Base-by-base conservation (phyloP, 2,329 filamentous ascomycete species). In the Colletotrichum tropicale region DNA sequence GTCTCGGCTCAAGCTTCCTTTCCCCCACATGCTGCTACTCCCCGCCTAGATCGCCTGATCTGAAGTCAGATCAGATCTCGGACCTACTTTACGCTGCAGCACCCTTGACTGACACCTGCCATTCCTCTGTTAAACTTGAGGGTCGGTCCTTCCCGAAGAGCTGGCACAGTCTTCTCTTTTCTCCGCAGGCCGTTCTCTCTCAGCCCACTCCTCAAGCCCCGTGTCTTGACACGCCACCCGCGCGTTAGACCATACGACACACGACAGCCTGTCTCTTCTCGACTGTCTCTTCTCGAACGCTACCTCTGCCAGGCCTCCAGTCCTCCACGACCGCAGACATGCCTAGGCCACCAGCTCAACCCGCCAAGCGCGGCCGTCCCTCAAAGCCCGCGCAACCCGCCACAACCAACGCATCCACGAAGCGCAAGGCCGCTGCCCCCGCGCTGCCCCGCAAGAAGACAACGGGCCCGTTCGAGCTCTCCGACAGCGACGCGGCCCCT, bases 281-380 rank as follows among this genome's bases (percentile, higher is more conserved):
- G 52, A 56, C 18, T 61, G 1, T 0, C 6, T 32, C 26, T 9
- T 34, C 16, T 16, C 32, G 52, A 56, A 12, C 24, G 24, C 24
- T 24, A 24, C 24, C 24, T 24, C 24, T 58, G 13, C 52, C n/a
- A 16, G 6, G 6, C 24, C 55, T 8, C n/a, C 30, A 69, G 56
- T 52, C 12, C 32, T 4, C 65, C 18, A 15, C 48, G 64, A 52
- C 28, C 48, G 32, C 34, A 43, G 78, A 34, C 3, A 85, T 88
- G 34, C 85, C 87, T 2, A 88, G 87, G 62, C 81, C 83, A 75
- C 79, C 86, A 1, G 78, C 84, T 6, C 79, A 81, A 8, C 77
- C 82, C 10, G 78, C 81, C 13, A 72, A 81, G 34, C 86, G 86
- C 48, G 86, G 85, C 30, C 84, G 85, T 8, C 80, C 84, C 6